Conservation (phyloP, 306 rosid genomes). For the Lathyrus sativus region DNA sequence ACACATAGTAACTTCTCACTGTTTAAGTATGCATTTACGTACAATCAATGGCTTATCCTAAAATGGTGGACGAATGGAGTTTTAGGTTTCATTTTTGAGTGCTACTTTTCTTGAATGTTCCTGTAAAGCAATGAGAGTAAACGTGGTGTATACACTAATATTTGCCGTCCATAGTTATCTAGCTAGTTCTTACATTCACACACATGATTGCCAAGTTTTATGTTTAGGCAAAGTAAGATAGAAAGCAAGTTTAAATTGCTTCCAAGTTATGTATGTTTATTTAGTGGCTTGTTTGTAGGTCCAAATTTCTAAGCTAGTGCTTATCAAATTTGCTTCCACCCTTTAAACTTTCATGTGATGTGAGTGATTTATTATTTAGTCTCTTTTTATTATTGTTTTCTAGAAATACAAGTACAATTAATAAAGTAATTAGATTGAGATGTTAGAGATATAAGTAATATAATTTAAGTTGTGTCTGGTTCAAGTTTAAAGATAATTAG, state of each 20-base stretch:
- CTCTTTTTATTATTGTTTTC: conserved; percentile 12
- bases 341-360: conserved; percentile 15
- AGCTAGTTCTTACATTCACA: conserved; percentile 11
- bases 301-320: conserved; percentile 12
- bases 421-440: not conserved
- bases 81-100: conserved; percentile 8
- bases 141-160: conserved; percentile 11
- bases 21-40: not conserved
- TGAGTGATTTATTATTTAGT: conserved; percentile 2
- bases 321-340: conserved; percentile 36
- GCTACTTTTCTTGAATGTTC: conserved; percentile 27
- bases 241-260: not conserved
- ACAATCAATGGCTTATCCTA: not conserved
- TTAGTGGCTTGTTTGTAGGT: conserved; percentile 41
- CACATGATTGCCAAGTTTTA: not conserved
- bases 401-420: conserved; percentile 5
- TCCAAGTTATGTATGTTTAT: not conserved
- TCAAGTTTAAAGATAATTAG: too few species aligned
- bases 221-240: conserved; percentile 14
- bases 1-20: not conserved
- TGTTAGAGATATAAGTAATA: too few species aligned
- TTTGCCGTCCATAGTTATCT: conserved; percentile 27
- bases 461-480: too few species aligned
- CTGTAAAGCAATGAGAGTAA: not conserved
- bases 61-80: conserved; percentile 20